Conservation (phyloP, 1,284 basidiomycete species). For the Cutaneotrichosporon sp. region DNA sequence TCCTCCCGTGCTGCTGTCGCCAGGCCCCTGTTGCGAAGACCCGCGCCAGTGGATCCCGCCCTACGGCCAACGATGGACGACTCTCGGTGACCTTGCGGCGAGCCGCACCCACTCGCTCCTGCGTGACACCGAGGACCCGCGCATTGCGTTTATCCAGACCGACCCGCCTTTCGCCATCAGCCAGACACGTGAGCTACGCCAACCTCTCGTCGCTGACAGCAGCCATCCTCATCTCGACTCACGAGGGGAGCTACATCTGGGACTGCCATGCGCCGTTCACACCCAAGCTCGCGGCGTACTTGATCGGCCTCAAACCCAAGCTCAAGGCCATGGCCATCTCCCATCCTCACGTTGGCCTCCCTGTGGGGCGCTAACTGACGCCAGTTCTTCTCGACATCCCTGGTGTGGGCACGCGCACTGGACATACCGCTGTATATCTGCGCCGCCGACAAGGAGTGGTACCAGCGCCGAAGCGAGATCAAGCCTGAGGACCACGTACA, state of each 20-base stretch:
- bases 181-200: constrained; percentile 40
- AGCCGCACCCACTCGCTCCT: constrained; percentile 25
- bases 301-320: constrained; percentile 25
- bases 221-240: constrained; percentile 44
- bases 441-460: constrained; percentile 40
- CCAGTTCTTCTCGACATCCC: constrained; percentile 45
- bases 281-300: constrained; percentile 27
- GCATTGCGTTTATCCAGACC: constrained; percentile 35
- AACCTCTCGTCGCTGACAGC: neutral
- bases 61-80: constrained; percentile 40
- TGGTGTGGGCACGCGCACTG: constrained; percentile 44
- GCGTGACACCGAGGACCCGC: constrained; percentile 34
- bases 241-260: constrained; percentile 41
- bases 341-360: constrained; percentile 40
- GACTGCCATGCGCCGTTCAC: constrained; percentile 43
- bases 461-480: constrained; percentile 30
- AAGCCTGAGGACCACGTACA: constrained; percentile 23
- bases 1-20: no score
- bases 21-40: constrained; percentile 38
- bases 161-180: constrained; percentile 40
- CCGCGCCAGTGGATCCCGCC: constrained; percentile 40
- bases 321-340: constrained; percentile 44
- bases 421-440: constrained; percentile 40
- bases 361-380: neutral
- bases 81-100: constrained; percentile 24